These are phyloP conservation scores for Pneumocystis sp. DNA, from an alignment of 1,139 yeast species.

Conservation along the genomic window DNA sequence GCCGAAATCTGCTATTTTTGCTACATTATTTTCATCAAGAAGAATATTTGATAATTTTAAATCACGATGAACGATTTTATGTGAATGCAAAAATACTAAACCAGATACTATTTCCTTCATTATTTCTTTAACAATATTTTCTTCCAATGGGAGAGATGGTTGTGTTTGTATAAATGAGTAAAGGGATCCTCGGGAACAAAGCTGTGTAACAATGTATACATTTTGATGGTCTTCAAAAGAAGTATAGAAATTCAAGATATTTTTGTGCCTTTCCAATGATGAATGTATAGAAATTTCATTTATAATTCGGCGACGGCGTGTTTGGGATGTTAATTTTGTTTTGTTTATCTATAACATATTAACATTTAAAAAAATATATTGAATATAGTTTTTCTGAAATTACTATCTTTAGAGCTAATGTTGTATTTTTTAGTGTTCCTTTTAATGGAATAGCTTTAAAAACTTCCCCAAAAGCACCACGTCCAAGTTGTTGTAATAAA, in stretches of 20 bases:
- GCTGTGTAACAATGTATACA: slow-evolving; percentile 82
- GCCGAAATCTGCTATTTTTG: slow-evolving; percentile 11
- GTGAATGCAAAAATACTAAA: slow-evolving; percentile 54
- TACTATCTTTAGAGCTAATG: slow-evolving; percentile 9
- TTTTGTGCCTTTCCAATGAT: slow-evolving; percentile 38
- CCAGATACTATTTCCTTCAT: slow-evolving; percentile 58
- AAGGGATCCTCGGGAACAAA: slow-evolving; percentile 75
- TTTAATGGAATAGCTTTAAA: slow-evolving; percentile 8
- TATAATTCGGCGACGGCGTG: slow-evolving; percentile 7
- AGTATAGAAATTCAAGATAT: slow-evolving; percentile 80
- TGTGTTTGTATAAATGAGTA: slow-evolving; percentile 5
- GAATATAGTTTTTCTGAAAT: not conserved
- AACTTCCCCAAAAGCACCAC: slow-evolving; percentile 11
- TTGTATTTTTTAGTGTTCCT: slow-evolving; percentile 4
- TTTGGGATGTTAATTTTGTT: slow-evolving; percentile 4
- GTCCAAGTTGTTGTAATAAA: slow-evolving; percentile 8
- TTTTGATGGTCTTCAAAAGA: slow-evolving; percentile 91
- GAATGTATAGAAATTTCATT: slow-evolving; percentile 7
- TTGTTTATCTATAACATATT: slow-evolving; percentile 4
- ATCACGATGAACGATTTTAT: slow-evolving; percentile 68
- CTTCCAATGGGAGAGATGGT: slow-evolving; percentile 7
- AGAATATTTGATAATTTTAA: slow-evolving; percentile 54
- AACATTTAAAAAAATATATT: not conserved
- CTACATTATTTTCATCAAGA: slow-evolving; percentile 5
- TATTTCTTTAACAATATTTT: slow-evolving; percentile 30